Base-by-base conservation (phyloP, 2,329 filamentous ascomycete genomes). In the Amylocarpus encephaloides region DNA sequence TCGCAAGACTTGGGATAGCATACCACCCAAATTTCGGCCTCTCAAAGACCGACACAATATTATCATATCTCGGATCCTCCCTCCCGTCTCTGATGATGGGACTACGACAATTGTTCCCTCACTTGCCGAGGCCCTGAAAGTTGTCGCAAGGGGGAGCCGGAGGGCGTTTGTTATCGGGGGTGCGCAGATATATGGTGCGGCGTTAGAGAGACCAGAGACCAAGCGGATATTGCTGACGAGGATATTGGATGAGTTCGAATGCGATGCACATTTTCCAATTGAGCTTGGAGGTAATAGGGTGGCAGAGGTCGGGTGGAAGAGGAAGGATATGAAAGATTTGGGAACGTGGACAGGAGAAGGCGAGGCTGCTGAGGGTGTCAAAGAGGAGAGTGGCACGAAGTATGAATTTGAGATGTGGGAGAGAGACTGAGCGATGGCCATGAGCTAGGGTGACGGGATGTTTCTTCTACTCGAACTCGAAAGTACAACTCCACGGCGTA, bases 1-100 rank as follows among this genome's bases (percentile, higher is more conserved):
- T 53, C 86, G 93, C 64, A 96, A 94, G 70, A 98, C 93, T 0
- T 98, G 92, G 85, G 89, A 95, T 46, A 89, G 83, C 57, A 92
- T 98, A 53, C 92, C 93, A 2, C 65, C 74, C 6, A 78, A 75
- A 46, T 90, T 93, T 66, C 78, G 90, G 2, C 93, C 93, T 15
- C 75, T 98, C 32, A 83, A 81, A 54, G 85, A 82, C 55, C 76
- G 93, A 9, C 73, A 90, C 45, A 97, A 95, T 68, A 80, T 96
- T 36, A 80, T 97, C 57, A 74, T 98, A 59, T 86, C 82, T 54
- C 75, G 84, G 42, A 73, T 73, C 67, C 72, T 49, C 18, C 59
- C 11, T 52, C 61, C 19, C 18, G 22, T 32, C 16, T 30, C 32
- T 12, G 26, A 12, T 7, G 15, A 18, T 15, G 6, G 5, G 1